A percentile compares a stretch with the other conserved stretches of the same genome.
These are phyloP conservation scores for Plasmopara halstedii DNA, from an alignment of 352 stramenopile species.

Conservation along the genomic window DNA sequence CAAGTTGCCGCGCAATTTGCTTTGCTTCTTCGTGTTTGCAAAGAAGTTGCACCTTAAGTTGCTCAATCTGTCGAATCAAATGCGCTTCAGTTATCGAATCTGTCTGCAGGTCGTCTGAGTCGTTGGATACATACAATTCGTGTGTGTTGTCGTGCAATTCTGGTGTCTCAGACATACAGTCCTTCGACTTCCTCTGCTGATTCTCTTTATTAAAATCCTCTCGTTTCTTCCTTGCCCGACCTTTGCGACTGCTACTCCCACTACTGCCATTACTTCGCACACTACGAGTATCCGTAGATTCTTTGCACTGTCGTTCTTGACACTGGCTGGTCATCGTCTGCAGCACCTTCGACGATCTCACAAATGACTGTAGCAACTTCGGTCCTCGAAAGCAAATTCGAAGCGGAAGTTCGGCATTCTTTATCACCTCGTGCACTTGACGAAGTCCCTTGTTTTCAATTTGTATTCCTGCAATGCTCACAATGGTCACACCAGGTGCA, in stretches of 20 bases:
- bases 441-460: constrained; percentile 62
- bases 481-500: constrained; percentile 56
- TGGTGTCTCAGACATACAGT: background rate
- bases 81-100: constrained; percentile 30
- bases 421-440: constrained; percentile 81
- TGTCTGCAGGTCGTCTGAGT: constrained; percentile 42
- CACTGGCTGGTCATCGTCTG: too few relatives aligned
- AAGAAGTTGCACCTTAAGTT: constrained; percentile 52
- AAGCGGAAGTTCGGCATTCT: constrained; percentile 60
- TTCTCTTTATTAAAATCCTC: background rate
- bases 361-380: too few relatives aligned
- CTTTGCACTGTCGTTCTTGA: constrained; percentile 11
- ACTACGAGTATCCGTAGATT: constrained; percentile 19
- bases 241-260: constrained; percentile 25
- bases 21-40: constrained; percentile 78
- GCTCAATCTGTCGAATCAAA: constrained; percentile 56
- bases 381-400: constrained; percentile 52
- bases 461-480: constrained; percentile 55
- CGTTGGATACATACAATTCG: constrained; percentile 46
- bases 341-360: constrained; percentile 1
- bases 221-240: constrained; percentile 14
- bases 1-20: constrained; percentile 48
- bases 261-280: constrained; percentile 25
- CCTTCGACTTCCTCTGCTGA: constrained; percentile 14
- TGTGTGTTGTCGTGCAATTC: constrained; percentile 4